Conservation (phyloP, 2,329 filamentous ascomycete species). For the Emergomyces orientalis region DNA sequence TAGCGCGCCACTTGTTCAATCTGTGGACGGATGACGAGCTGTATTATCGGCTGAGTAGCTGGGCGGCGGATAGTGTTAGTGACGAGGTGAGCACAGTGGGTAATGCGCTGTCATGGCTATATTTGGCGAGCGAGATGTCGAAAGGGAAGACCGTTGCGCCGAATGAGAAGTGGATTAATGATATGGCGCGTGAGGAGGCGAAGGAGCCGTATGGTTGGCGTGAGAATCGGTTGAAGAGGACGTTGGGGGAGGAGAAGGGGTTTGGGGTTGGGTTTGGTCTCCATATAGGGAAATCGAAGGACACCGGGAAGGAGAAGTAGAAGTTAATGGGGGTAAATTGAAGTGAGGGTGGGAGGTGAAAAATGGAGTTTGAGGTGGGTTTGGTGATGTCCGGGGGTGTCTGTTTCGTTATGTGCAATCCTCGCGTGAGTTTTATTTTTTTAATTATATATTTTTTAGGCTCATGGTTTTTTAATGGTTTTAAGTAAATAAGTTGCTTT, state of each 20-base stretch:
- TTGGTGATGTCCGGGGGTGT: no score
- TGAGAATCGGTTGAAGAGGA: conserved; percentile 49
- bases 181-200: conserved; percentile 60
- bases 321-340: neutral
- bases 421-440: no score
- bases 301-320: neutral
- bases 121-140: conserved; percentile 59
- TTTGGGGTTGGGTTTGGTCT: neutral
- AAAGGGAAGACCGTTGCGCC: conserved; percentile 51
- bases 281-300: neutral
- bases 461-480: no score
- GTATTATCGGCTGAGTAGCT: conserved; percentile 57
- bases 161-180: conserved; percentile 60
- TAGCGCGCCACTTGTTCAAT: conserved; percentile 36
- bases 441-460: no score
- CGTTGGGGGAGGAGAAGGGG: conserved; percentile 8
- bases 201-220: conserved; percentile 48
- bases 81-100: conserved; percentile 77
- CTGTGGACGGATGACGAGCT: conserved; percentile 35
- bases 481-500: no score
- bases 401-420: no score
- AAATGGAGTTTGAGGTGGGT: no score
- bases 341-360: no score
- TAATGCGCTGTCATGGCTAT: conserved; percentile 67
- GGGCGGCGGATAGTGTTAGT: conserved; percentile 57